Conservation (phyloP, 2,329 filamentous ascomycete species). For the Fusarium falciforme region DNA sequence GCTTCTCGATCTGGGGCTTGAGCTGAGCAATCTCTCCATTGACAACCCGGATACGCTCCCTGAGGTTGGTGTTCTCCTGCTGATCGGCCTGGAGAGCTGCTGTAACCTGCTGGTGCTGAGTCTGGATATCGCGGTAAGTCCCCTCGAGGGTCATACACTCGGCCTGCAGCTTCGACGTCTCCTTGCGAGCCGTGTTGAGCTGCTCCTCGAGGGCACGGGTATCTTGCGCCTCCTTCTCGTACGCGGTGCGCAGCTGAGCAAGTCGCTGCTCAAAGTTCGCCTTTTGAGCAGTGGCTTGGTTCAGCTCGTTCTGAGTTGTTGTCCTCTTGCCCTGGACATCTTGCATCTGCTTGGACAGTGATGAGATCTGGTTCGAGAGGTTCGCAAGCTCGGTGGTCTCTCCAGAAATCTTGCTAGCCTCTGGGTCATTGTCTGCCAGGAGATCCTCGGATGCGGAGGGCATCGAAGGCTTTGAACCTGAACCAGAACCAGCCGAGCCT, state of each 20-base stretch:
- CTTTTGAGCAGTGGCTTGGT: slow-evolving; percentile 86
- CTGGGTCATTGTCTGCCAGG: slow-evolving; percentile 89
- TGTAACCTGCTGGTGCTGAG: slow-evolving; percentile 81
- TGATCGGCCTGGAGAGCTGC: slow-evolving; percentile 85
- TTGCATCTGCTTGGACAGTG: slow-evolving; percentile 92
- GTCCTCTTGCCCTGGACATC: slow-evolving; percentile 86
- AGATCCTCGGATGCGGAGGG: slow-evolving; percentile 79
- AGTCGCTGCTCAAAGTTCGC: slow-evolving; percentile 91
- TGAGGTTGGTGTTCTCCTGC: slow-evolving; percentile 85
- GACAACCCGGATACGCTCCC: slow-evolving; percentile 85
- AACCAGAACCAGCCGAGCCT: slow-evolving; percentile 54
- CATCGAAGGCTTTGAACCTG: slow-evolving; percentile 48
- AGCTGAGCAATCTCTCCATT: slow-evolving; percentile 87
- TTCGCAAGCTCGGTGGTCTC: slow-evolving; percentile 96
- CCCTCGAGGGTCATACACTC: slow-evolving; percentile 88
- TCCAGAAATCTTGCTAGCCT: slow-evolving; percentile 85
- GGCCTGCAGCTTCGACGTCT: slow-evolving; percentile 85
- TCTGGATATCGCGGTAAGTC: slow-evolving; percentile 82
- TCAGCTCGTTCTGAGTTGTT: slow-evolving; percentile 83
- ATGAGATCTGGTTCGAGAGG: slow-evolving; percentile 93
- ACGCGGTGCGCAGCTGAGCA: slow-evolving; percentile 85
- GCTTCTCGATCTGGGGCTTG: slow-evolving; percentile 92
- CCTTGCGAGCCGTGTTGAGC: slow-evolving; percentile 77
- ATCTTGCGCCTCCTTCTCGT: slow-evolving; percentile 92
- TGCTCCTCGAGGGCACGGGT: slow-evolving; percentile 88